These are phyloP conservation scores for Arxiozyma heterogenica DNA, from an alignment of 1,139 yeast genomes.

Conservation along the genomic window DNA sequence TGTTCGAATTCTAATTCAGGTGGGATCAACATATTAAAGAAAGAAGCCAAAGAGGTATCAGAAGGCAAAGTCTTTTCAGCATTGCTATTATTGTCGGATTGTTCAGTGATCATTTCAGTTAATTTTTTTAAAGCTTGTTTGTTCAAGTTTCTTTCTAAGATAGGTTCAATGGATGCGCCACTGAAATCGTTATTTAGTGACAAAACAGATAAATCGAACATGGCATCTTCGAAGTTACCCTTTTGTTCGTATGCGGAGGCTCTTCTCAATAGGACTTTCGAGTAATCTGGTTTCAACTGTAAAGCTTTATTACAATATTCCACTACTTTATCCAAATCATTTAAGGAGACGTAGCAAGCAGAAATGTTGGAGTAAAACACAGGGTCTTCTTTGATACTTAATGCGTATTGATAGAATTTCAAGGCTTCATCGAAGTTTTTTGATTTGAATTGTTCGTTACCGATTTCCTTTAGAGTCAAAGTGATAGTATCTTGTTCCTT, in stretches of 20 bases:
- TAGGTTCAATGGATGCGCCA: conserved; percentile 67
- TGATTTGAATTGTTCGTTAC: conserved; percentile 67
- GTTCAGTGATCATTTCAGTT: conserved; percentile 46
- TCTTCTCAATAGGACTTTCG: conserved; percentile 76
- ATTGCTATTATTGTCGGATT: conserved; percentile 10
- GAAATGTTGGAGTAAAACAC: conserved; percentile 90
- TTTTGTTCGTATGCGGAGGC: conserved; percentile 80
- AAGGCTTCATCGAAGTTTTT: conserved; percentile 68
- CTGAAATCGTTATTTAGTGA: conserved; percentile 70
- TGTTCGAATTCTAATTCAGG: conserved; percentile 29
- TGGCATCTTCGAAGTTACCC: conserved; percentile 72
- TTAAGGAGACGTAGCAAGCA: conserved; percentile 83
- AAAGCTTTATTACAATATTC: conserved; percentile 84
- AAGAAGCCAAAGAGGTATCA: conserved; percentile 74
- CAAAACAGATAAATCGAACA: conserved; percentile 84
- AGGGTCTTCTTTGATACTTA: conserved; percentile 68
- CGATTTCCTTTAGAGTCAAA: conserved; percentile 74
- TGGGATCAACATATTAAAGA: conserved; percentile 53
- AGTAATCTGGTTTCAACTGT: conserved; percentile 75
- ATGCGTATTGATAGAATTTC: conserved; percentile 67
- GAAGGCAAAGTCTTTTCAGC: conserved; percentile 49
- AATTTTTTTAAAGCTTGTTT: conserved; percentile 64
- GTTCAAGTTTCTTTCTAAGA: conserved; percentile 80
- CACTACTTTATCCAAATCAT: conserved; percentile 71
- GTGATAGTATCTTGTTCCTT: conserved; percentile 64